Base-by-base conservation (phyloP, 805 yeast genomes). In the Wickerhamiella allomyrinae region DNA sequence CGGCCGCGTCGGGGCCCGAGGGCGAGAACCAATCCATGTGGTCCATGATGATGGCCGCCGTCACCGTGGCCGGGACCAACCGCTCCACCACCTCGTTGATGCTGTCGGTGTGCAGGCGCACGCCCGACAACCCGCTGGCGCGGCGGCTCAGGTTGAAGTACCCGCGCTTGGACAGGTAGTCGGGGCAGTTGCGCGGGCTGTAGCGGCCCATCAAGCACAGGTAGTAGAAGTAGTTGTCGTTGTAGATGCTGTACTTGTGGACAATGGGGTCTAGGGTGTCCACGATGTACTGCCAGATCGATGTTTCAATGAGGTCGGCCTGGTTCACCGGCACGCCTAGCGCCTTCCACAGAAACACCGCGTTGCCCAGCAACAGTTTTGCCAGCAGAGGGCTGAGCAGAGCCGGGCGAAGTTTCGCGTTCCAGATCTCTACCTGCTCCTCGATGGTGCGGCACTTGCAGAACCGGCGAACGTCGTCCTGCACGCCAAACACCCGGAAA, bases 21-120 rank as follows among this genome's bases (percentile, higher is more conserved):
- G 82, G 77, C 50, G 77, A 77, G 56, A 82, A 82, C 94, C 94
- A 82, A 61, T 83, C 94, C 91, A 83, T 80, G 59, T 82, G 94
- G 59, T 82, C 94, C 94, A 82, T 82, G 41, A 82, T 79, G 34
- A 82, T 73, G 24, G 89, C 89, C 51, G 78, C 76, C 4, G 87
- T 76, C 35, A 82, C 68, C 9, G 85, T 72, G 43, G 72, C 69
- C 39, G 69, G 65, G 20, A 76, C 65, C 41, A 82, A 64, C 48
- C 91, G 69, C 34, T 73, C 76, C 47, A 79, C 73, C 2, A 83
- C 91, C 53, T 81, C 86, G 54, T 74, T 77, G 53, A 82, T 66
- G 44, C 77, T 76, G 58, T 83, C 93, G 1, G 93, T 82, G 61
- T 82, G 93, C 37, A 82, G 61, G 56, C 91, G 71, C 49, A 82